Base-by-base conservation (phyloP, 2,329 filamentous ascomycete species). In the Epicoccum sorghinum region DNA sequence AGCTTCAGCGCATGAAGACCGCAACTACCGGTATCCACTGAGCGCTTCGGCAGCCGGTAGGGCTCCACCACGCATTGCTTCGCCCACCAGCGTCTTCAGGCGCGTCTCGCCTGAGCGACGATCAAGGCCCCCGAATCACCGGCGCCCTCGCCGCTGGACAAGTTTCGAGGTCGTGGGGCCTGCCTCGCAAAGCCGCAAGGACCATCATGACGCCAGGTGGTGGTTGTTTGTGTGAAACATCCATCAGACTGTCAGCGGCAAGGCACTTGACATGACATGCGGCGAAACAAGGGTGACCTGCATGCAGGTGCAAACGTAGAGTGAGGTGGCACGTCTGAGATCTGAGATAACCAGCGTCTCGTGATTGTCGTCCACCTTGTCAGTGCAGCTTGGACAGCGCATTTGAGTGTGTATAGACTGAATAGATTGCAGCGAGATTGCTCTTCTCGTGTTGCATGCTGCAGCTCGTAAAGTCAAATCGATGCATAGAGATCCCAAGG, bases 151-250 rank as follows among this genome's bases (percentile, higher is more conserved):
- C 51, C 35, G 39, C 39, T 30, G 22, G 37, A 44, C 48, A 45
- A 32, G 49, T 52, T 52, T 46, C 35, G 41, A 48, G 32, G 45
- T 37, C 41, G 46, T 42, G 40, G 45, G 35, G 35, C 52, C 43
- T 33, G 35, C 33, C 32, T 24, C 18, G 52, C 44, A 41, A 22
- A 36, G 37, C 39, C n/a, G 29, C 45, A 41, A 14, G 29, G 35
- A 37, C 43, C 37, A 40, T 22, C 22, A 23, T 24, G 29, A 35
- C 37, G 22, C 24, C 7, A 23, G 25, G 45, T 37, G 35, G 42
- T 46, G 44, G 49, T 65, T 55, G 64, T 66, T 47, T 62, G 60
- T 58, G 41, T 66, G 65, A 67, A 67, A 67, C 65, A 40, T n/a
- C 49, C 14, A 55, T 48, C 30, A 59, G 54, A 53, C 47, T 65